A percentile compares a stretch with the other conserved stretches of the same genome.
Evolutionary conservation across 2,329 filamentous ascomycete species (phyloP).

Genomic region (Cladorrhinum sp.): DNA sequence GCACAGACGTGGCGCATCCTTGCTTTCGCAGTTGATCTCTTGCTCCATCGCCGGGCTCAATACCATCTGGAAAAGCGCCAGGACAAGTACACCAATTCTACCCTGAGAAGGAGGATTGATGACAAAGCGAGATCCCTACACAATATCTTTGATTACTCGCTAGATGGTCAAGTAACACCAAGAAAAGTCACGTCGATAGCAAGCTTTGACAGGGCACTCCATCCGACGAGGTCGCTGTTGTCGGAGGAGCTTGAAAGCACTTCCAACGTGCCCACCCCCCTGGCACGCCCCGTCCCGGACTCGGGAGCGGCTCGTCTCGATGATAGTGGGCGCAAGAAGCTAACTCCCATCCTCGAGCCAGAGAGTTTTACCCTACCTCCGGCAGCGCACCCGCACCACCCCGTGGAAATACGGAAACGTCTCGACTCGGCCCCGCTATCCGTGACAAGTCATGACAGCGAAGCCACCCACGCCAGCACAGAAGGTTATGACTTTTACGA

Average conservation of each 20-base stretch:
- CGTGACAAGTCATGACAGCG: conserved; percentile 49
- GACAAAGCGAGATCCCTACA: conserved; percentile 29
- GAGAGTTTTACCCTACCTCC: conserved; percentile 51
- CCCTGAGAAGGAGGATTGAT: conserved; percentile 30
- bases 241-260: conserved; percentile 59
- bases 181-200: conserved; percentile 34
- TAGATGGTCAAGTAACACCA: conserved; percentile 38
- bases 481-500: conserved; percentile 67
- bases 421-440: conserved; percentile 52
- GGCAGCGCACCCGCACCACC: conserved; percentile 36
- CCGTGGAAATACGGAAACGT: conserved; percentile 39
- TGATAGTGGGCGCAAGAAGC: conserved; percentile 31
- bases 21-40: conserved; percentile 52
- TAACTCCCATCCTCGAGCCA: conserved; percentile 50
- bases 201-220: conserved; percentile 34
- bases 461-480: conserved; percentile 42
- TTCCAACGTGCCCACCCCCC: conserved; percentile 59
- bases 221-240: conserved; percentile 45
- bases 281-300: conserved; percentile 51
- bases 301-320: conserved; percentile 26
- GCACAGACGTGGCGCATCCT: conserved; percentile 64
- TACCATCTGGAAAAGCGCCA: conserved; percentile 54
- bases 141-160: conserved; percentile 22
- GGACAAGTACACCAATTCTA: conserved; percentile 32
- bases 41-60: conserved; percentile 53